Evolutionary conservation across 2,329 filamentous ascomycete genomes (phyloP).

Genomic region (Xylariaceae sp.): DNA sequence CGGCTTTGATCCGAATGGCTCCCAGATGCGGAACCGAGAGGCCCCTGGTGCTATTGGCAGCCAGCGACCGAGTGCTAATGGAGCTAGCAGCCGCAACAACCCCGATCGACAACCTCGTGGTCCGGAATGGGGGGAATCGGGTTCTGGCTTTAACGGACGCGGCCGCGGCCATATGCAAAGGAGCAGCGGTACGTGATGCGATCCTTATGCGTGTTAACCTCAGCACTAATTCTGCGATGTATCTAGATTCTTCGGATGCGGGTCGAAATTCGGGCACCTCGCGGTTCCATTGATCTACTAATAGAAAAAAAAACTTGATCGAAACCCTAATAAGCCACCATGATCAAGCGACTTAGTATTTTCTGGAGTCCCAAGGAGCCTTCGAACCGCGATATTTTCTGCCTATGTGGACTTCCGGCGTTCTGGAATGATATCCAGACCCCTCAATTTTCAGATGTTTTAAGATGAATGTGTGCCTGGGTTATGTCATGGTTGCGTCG

Average conservation of each 20-base stretch:
- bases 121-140: conserved; percentile 55
- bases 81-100: conserved; percentile 40
- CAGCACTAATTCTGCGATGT: conserved; percentile 2
- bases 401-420: neutral
- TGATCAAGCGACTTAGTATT: neutral
- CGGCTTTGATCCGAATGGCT: conserved; percentile 44
- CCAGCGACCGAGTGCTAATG: conserved; percentile 54
- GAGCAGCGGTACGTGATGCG: conserved; percentile 51
- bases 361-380: neutral
- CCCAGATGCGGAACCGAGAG: conserved; percentile 41
- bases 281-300: conserved; percentile 31
- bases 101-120: conserved; percentile 62
- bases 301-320: neutral
- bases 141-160: conserved; percentile 50
- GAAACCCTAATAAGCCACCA: neutral
- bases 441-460: conserved; percentile 1
- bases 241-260: conserved; percentile 33
- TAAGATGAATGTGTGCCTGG: conserved; percentile 1
- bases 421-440: neutral
- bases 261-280: conserved; percentile 32
- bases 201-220: neutral
- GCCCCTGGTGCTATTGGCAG: conserved; percentile 62
- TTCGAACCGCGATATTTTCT: neutral
- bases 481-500: conserved; percentile 1
- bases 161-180: conserved; percentile 58